Conservation (phyloP, 2,329 filamentous ascomycete species). For the Alternaria conjuncta region DNA sequence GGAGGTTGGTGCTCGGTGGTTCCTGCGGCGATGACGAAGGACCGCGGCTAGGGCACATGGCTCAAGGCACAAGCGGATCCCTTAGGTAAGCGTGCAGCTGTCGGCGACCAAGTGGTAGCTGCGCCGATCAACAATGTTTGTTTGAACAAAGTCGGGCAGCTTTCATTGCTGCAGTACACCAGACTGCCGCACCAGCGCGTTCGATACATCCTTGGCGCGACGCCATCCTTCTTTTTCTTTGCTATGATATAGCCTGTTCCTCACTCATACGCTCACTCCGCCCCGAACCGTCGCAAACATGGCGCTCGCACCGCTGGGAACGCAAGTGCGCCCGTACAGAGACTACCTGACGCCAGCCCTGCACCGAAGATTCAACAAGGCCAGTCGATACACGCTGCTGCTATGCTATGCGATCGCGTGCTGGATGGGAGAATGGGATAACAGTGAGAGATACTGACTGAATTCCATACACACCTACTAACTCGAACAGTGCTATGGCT, state of each 20-base stretch:
- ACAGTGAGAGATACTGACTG: conserved; percentile 59
- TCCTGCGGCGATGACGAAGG: conserved; percentile 38
- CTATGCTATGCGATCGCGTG: conserved; percentile 78
- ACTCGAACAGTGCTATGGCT: conserved; percentile 74
- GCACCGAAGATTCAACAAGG: conserved; percentile 84
- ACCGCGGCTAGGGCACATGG: conserved; percentile 20
- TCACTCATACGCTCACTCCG: conserved; percentile 34
- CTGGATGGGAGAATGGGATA: conserved; percentile 69
- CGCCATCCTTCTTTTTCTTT: conserved; percentile 11
- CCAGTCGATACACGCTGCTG: conserved; percentile 71
- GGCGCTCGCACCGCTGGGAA: conserved; percentile 31
- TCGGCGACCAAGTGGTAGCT: conserved; percentile 21
- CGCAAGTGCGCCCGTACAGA: conserved; percentile 73
- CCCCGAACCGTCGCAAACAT: conserved; percentile 28
- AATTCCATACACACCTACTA: conserved; percentile 14
- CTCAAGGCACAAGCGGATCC: conserved; percentile 23
- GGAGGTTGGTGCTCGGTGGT: conserved; percentile 29
- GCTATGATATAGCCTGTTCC: conserved; percentile 32
- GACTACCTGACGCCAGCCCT: conserved; percentile 89
- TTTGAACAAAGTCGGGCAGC: conserved; percentile 28
- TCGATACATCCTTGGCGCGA: conserved; percentile 10
- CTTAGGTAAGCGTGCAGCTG: conserved; percentile 22
- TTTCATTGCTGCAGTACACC: conserved; percentile 8
- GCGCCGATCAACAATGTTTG: conserved; percentile 30
- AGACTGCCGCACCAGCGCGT: conserved; percentile 13